These are phyloP conservation scores for Fusarium bulbicola DNA, from an alignment of 2,329 filamentous ascomycete species.

Conservation along the genomic window DNA sequence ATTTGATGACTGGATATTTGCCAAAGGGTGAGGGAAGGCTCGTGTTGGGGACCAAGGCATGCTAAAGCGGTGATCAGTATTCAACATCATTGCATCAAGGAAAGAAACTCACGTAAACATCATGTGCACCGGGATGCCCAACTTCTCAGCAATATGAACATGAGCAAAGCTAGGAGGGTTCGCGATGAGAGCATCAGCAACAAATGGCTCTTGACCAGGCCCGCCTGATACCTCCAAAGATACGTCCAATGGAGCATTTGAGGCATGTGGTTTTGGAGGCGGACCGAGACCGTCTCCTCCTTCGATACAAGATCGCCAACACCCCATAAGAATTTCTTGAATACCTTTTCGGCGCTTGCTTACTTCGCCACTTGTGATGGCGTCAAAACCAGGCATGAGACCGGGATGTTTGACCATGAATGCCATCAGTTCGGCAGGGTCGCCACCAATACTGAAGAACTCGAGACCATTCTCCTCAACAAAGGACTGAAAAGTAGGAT, in stretches of 20 bases:
- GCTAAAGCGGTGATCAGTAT: conserved; percentile 62
- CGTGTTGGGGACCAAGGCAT: conserved; percentile 93
- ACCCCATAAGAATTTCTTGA: conserved; percentile 81
- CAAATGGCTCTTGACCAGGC: conserved; percentile 68
- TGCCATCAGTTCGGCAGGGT: conserved; percentile 80
- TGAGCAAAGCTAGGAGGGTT: conserved; percentile 83
- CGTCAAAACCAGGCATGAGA: conserved; percentile 83
- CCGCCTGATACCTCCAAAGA: conserved; percentile 50
- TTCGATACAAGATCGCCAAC: conserved; percentile 87
- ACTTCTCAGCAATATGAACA: conserved; percentile 77
- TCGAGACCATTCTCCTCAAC: conserved; percentile 76
- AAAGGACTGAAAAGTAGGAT: conserved; percentile 73
- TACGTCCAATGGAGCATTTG: conserved; percentile 57
- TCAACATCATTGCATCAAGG: background rate
- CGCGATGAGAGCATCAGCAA: conserved; percentile 83
- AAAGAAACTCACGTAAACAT: conserved; percentile 81
- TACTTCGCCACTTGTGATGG: conserved; percentile 79
- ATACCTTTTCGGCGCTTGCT: conserved; percentile 78
- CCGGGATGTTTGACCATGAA: conserved; percentile 94
- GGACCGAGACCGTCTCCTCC: conserved; percentile 72
- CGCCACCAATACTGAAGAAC: conserved; percentile 80
- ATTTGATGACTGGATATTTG: conserved; percentile 80
- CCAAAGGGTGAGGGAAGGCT: conserved; percentile 85
- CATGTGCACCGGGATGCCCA: conserved; percentile 79
- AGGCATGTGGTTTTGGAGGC: conserved; percentile 56